Conservation (phyloP, 768 basidiomycete species). For the Mycena leptocephala region DNA sequence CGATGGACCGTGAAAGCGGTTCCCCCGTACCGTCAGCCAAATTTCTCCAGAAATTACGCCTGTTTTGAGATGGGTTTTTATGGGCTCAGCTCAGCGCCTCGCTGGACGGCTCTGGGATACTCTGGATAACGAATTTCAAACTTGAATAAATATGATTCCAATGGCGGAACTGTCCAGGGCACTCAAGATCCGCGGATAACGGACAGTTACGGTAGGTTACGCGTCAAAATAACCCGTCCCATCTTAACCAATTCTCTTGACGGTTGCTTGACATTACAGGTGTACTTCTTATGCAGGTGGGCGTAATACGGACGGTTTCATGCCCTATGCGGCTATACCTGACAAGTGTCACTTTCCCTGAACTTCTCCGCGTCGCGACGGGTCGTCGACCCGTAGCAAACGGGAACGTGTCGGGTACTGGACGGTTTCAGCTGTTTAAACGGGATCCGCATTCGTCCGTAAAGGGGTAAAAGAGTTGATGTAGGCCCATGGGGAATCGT, state of each 20-base stretch:
- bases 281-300: background rate
- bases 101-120: background rate
- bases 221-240: background rate
- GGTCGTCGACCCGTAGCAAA: background rate
- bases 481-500: background rate
- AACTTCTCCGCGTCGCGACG: background rate
- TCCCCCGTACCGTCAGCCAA: too few species aligned
- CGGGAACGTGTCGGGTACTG: background rate
- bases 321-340: background rate
- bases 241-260: too few species aligned
- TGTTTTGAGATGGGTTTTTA: too few species aligned
- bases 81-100: too few species aligned
- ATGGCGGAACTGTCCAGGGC: background rate
- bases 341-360: background rate
- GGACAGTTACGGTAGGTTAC: background rate
- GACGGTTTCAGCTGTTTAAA: background rate
- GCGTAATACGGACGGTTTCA: background rate
- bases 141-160: background rate
- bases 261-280: background rate
- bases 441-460: background rate
- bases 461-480: background rate
- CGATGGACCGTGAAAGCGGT: too few species aligned
- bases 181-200: background rate
- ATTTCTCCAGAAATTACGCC: too few species aligned
- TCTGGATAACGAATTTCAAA: background rate